phyloP scores from a whole-genome alignment of 148 eudicot genomes.

The Diospyros kaki region DNA sequence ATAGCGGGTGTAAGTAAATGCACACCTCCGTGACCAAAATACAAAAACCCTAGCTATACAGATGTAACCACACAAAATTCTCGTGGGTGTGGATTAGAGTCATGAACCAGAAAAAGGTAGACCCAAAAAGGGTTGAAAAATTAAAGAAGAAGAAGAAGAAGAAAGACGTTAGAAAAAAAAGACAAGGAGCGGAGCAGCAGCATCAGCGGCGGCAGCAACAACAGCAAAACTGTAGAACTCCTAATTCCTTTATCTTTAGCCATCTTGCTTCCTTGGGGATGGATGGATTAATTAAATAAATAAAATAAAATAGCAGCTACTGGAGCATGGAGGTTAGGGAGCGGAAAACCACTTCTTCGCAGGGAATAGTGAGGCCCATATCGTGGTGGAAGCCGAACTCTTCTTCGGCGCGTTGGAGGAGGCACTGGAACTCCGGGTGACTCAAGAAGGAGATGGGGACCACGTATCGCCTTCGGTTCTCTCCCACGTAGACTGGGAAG shows the following conservation, averaged over 20 bases:
- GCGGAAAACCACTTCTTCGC: slow-evolving; percentile 77
- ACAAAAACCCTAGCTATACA: slow-evolving; percentile 8
- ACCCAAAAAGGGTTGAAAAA: slow-evolving; percentile 6
- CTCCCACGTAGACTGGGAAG: slow-evolving; percentile 79
- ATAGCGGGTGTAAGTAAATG: slow-evolving; percentile 2
- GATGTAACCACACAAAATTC: slow-evolving; percentile 15
- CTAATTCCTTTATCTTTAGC: not conserved
- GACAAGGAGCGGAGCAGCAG: not conserved
- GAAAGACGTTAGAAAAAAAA: slow-evolving; percentile 22
- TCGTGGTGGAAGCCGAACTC: slow-evolving; percentile 82
- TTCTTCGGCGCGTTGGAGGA: slow-evolving; percentile 72
- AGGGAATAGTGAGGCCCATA: slow-evolving; percentile 84
- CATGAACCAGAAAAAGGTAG: not conserved
- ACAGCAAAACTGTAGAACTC: not conserved
- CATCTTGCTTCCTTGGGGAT: not conserved
- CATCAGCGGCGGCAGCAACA: too few relatives aligned
- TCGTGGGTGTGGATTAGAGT: slow-evolving; percentile 13
- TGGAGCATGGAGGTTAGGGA: slow-evolving; percentile 70
- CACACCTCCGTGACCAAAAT: slow-evolving; percentile 29
- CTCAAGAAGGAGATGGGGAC: slow-evolving; percentile 75
- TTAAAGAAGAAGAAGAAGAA: slow-evolving; percentile 9
- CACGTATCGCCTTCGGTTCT: slow-evolving; percentile 62
- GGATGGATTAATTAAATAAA: not conserved
- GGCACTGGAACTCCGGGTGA: slow-evolving; percentile 69
- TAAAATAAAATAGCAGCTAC: slow-evolving; percentile 16